Conservation (phyloP, 371 early-diverging fungal genomes). For the Syncephalastrum racemosum region DNA sequence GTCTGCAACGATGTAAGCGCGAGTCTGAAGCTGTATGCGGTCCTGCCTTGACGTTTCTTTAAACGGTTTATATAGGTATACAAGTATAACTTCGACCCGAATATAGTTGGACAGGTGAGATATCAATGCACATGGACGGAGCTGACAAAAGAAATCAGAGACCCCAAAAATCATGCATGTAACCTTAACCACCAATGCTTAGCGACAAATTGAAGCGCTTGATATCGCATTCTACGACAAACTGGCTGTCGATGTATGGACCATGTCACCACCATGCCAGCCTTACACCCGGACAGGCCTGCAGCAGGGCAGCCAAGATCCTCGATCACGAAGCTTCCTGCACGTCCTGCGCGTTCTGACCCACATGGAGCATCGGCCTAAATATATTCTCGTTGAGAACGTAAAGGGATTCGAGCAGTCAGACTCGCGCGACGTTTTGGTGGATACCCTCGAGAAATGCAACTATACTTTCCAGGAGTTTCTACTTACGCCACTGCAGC, state of each 20-base stretch:
- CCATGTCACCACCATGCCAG: slow-evolving; percentile 87
- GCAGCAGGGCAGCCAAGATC: slow-evolving; percentile 74
- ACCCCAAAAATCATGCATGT: slow-evolving; percentile 3
- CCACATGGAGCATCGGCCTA: slow-evolving; percentile 59
- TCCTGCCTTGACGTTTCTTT: background rate
- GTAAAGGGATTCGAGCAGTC: slow-evolving; percentile 84
- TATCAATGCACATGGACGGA: background rate
- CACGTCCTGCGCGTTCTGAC: slow-evolving; percentile 65
- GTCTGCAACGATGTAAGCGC: slow-evolving; percentile 70
- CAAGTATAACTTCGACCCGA: slow-evolving; percentile 70
- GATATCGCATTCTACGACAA: slow-evolving; percentile 60
- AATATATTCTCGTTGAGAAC: slow-evolving; percentile 78
- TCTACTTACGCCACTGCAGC: slow-evolving; percentile 66
- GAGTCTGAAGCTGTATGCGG: background rate
- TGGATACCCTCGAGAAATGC: slow-evolving; percentile 44
- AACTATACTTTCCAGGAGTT: slow-evolving; percentile 65
- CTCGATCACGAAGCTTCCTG: slow-evolving; percentile 74
- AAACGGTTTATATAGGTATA: slow-evolving; percentile 50
- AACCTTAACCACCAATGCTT: background rate
- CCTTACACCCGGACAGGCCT: slow-evolving; percentile 81
- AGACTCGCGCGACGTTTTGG: slow-evolving; percentile 56
- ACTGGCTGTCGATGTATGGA: slow-evolving; percentile 73
- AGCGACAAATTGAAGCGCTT: slow-evolving; percentile 62
- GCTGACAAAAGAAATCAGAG: background rate
- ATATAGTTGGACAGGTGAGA: slow-evolving; percentile 63